Conservation (phyloP, 768 basidiomycete species). For the Tricholoma sp. region DNA sequence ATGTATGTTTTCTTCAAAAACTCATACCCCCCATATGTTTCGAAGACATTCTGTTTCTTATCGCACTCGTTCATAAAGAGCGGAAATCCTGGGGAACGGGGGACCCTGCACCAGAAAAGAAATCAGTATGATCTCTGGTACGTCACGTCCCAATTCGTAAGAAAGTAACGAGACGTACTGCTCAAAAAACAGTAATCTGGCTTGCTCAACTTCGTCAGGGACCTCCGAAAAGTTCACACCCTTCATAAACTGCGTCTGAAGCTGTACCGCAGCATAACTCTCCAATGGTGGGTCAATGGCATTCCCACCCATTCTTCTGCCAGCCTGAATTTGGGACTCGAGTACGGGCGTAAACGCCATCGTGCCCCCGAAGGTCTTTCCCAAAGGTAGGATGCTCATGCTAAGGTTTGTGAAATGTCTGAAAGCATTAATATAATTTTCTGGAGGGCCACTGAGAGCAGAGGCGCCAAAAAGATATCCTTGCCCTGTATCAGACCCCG, state of each 20-base stretch:
- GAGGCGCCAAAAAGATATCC: constrained; percentile 33
- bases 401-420: constrained; percentile 26
- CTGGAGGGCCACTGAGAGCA: constrained; percentile 25
- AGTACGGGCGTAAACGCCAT: constrained; percentile 35
- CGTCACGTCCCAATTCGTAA: neutral
- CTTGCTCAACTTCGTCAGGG: neutral
- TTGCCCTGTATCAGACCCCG: constrained; percentile 23
- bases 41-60: constrained; percentile 30
- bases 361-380: constrained; percentile 20
- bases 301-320: constrained; percentile 30
- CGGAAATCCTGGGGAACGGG: constrained; percentile 32
- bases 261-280: constrained; percentile 29
- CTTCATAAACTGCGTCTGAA: constrained; percentile 22
- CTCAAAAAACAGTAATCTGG: neutral
- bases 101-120: constrained; percentile 21
- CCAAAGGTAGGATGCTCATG: constrained; percentile 9
- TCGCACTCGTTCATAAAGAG: constrained; percentile 38
- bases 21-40: constrained; percentile 34
- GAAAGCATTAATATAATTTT: constrained; percentile 27
- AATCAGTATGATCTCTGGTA: neutral
- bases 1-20: constrained; percentile 31
- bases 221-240: constrained; percentile 8
- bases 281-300: constrained; percentile 31
- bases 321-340: constrained; percentile 28
- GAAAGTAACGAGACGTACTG: neutral